Evolutionary conservation across 2,329 filamentous ascomycete species (phyloP).

Genomic region (Aphanoascus verrucosus): DNA sequence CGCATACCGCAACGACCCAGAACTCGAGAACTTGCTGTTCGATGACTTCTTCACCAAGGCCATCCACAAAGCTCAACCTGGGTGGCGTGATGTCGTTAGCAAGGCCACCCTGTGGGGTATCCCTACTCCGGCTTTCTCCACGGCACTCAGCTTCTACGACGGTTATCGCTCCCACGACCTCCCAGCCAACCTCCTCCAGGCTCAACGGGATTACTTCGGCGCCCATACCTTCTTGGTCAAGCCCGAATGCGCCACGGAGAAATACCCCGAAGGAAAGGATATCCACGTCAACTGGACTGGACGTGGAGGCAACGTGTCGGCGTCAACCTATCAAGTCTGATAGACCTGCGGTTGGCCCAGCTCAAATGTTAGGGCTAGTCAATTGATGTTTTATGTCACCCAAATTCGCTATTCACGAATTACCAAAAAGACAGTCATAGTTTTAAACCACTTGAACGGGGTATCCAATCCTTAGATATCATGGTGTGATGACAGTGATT

Average conservation of each 20-base stretch:
- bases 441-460: too few relatives aligned
- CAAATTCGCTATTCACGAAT: too few relatives aligned
- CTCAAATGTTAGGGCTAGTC: too few relatives aligned
- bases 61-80: constrained; percentile 88
- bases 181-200: constrained; percentile 95
- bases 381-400: neutral
- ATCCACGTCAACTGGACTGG: constrained; percentile 99
- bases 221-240: constrained; percentile 84
- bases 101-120: constrained; percentile 92
- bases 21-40: constrained; percentile 96
- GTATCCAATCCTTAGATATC: neutral
- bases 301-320: constrained; percentile 91
- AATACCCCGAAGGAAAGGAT: constrained; percentile 75
- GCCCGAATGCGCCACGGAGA: constrained; percentile 63
- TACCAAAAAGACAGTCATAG: too few relatives aligned
- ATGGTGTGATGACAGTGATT: neutral
- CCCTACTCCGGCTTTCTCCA: constrained; percentile 91
- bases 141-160: constrained; percentile 96
- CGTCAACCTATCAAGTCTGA: constrained; percentile 96
- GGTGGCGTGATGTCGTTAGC: constrained; percentile 83
- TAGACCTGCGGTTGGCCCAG: neutral
- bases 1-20: constrained; percentile 86
- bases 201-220: constrained; percentile 99
- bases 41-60: constrained; percentile 99
- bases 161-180: constrained; percentile 96